Base-by-base conservation (phyloP, 352 stramenopile genomes). In the Phytophthora chlamydospora region DNA sequence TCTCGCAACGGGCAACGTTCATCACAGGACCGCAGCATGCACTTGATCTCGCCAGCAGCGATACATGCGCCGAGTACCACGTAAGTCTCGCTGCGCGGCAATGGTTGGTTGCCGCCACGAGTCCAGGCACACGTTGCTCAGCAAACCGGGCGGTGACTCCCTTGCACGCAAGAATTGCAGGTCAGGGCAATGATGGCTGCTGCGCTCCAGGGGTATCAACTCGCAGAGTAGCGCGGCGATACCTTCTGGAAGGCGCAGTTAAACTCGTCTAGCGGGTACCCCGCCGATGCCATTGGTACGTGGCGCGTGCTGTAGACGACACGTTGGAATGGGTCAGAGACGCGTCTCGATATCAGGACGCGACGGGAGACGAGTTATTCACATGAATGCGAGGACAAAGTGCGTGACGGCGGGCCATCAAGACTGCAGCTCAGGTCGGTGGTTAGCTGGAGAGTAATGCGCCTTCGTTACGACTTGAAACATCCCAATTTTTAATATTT, bases 21-120 rank as follows among this genome's bases (percentile, higher is more conserved):
- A 65, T 69, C 46, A 42, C 62, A 24, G 44, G 35, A 27, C 16
- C 40, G 14, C 39, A 66, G 49, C 49, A 58, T 66, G 36, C 62
- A 54, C 42, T 62, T 71, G 48, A 46, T 58, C 41, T 58, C 19
- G 14, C 27, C 32, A 36, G 21, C 3, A 24, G 46, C 49, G 43
- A 55, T 61, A 54, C 49, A 59, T 47, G 24, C 45, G 36, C 36
- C 3, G 21, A 6, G 33, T 71, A 42, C 62, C 62, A 71, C 62
- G 56, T 42, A 62, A 12, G 62, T 71, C 56, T 71, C 49, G 48
- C 48, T 57, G 46, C 24, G 35, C 48, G 47, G 56, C 34, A 52
- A 14, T 48, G 56, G 56, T 71, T 71, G 62, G 62, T 24, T 33
- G 21, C 38, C 35, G 62, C 38, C 62, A 71, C 62, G 62, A 53